A percentile compares a stretch with the other conserved stretches of the same genome.
These are phyloP conservation scores for Beauveria asiatica DNA, from an alignment of 2,329 filamentous ascomycete species.

Conservation along the genomic window DNA sequence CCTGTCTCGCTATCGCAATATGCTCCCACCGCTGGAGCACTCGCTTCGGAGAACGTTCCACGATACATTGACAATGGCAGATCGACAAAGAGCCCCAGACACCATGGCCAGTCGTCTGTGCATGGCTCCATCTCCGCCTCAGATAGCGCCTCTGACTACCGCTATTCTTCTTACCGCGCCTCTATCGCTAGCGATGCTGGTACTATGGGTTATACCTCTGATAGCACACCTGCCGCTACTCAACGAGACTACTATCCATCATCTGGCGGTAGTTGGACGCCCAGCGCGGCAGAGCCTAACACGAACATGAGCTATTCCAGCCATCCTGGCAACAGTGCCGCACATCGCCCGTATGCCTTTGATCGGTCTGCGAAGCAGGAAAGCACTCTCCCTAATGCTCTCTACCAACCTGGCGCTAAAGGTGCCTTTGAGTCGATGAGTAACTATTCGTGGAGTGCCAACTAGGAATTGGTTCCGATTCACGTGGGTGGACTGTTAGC, in stretches of 20 bases:
- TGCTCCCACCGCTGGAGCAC: slow-evolving; percentile 10
- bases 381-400: slow-evolving; percentile 26
- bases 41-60: slow-evolving; percentile 40
- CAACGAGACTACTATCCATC: slow-evolving; percentile 44
- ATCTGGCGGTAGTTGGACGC: slow-evolving; percentile 41
- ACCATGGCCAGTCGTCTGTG: slow-evolving; percentile 45
- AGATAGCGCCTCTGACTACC: slow-evolving; percentile 45
- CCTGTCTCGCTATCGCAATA: slow-evolving; percentile 38
- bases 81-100: slow-evolving; percentile 48
- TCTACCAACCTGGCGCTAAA: slow-evolving; percentile 31
- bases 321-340: background rate
- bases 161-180: slow-evolving; percentile 40
- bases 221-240: slow-evolving; percentile 19
- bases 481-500: slow-evolving; percentile 1
- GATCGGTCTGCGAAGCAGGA: slow-evolving; percentile 30
- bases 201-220: slow-evolving; percentile 23
- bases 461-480: slow-evolving; percentile 20
- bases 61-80: slow-evolving; percentile 50
- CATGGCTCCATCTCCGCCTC: slow-evolving; percentile 41
- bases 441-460: slow-evolving; percentile 51
- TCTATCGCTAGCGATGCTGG: slow-evolving; percentile 25
- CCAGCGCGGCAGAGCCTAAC: slow-evolving; percentile 37
- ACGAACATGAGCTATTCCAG: slow-evolving; percentile 37
- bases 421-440: slow-evolving; percentile 42
- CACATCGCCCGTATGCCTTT: slow-evolving; percentile 41